Base-by-base conservation (phyloP, 352 stramenopile species). In the Phytophthora macrochlamydospora region DNA sequence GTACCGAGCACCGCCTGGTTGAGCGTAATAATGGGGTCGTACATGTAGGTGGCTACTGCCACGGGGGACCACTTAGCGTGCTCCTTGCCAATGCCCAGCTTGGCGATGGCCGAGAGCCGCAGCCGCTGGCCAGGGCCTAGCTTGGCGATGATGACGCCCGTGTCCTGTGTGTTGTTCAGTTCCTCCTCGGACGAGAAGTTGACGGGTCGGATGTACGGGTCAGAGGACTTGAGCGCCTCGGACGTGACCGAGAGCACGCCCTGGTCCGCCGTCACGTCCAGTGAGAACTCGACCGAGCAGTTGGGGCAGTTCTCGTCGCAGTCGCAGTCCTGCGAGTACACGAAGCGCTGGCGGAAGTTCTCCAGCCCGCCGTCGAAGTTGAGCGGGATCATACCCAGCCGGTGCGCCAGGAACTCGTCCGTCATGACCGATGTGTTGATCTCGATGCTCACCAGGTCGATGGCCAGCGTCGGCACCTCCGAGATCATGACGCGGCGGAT, bases 381-480 rank as follows among this genome's bases (percentile, higher is more conserved):
- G 60, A 99, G 91, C 56, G 97, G 97, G 71, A 99, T 98, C 71
- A 99, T 92, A 44, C 98, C 98, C 53, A 99, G 76, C 5, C 98
- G 88, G 79, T 99, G 98, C 28, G 97, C 97, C 65, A 99, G 87
- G 71, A 99, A 99, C 83, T 99, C 98, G 85, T 99, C 98, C 62
- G 98, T 98, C 74, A 99, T 91, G 33, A 98, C 95, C 29, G 92
- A 98, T 31, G 95, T 97, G 88, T 99, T 99, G 62, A 98, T 88
- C 74, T 98, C 83, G 75, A 99, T 98, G 73, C 93, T 97, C 45
- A 99, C 98, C n/a, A 99, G 84, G 76, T 99, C 98, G 75, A 99
- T 99, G 13, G 95, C 95, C 53, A 99, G 76, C n/a, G 97, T 99
- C 18, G 97, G 97, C 31, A 99, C 96, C 76, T 98, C 95, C 7